Conservation (phyloP, 2,329 filamentous ascomycete genomes). For the Trichoderma breve region DNA sequence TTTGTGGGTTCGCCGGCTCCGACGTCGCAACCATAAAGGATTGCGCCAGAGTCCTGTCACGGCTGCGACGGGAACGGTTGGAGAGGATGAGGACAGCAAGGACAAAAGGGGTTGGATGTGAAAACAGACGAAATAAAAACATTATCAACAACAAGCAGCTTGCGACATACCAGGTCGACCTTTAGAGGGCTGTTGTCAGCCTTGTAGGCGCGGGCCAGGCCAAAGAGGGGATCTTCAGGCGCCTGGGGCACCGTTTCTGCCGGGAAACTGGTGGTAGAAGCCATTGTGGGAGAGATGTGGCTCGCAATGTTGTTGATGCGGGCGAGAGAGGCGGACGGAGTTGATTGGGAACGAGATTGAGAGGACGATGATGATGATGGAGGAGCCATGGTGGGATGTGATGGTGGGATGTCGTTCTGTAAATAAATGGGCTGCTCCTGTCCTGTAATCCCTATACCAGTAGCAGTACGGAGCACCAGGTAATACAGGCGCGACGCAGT, state of each 20-base stretch:
- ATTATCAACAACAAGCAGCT: not conserved
- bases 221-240: constrained; percentile 92
- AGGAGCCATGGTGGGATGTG: constrained; percentile 30
- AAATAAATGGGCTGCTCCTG: not conserved
- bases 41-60: not conserved
- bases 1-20: constrained; percentile 11
- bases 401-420: constrained; percentile 14
- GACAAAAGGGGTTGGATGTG: not conserved
- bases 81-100: not conserved
- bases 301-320: constrained; percentile 61
- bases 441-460: not conserved
- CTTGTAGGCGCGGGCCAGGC: constrained; percentile 82
- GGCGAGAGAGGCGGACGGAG: constrained; percentile 48
- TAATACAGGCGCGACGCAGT: not conserved
- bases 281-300: constrained; percentile 65
- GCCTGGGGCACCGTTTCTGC: constrained; percentile 79
- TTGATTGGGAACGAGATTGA: constrained; percentile 11
- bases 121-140: not conserved
- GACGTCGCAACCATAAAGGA: constrained; percentile 2
- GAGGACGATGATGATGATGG: constrained; percentile 25
- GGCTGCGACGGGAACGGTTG: not conserved
- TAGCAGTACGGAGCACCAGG: not conserved
- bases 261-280: constrained; percentile 64
- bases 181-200: constrained; percentile 76
- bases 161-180: constrained; percentile 75